These are phyloP conservation scores for Pseudocercospora vitis DNA, from an alignment of 2,329 filamentous ascomycete species.

Conservation along the genomic window DNA sequence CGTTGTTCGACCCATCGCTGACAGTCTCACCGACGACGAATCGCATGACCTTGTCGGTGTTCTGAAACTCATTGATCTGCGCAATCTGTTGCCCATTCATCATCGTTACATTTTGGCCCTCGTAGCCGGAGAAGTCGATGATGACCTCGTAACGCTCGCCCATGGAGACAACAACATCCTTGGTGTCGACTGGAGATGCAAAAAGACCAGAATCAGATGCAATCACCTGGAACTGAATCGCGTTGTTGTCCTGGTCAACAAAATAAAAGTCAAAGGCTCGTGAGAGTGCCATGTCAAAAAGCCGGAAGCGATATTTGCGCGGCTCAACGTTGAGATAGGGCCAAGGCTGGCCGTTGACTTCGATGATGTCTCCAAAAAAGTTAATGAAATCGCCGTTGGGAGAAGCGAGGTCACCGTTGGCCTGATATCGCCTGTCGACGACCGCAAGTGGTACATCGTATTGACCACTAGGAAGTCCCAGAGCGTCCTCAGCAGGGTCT, in stretches of 20 bases:
- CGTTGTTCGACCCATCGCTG: slow-evolving; percentile 42
- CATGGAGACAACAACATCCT: slow-evolving; percentile 52
- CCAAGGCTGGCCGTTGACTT: slow-evolving; percentile 62
- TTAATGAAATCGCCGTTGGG: slow-evolving; percentile 48
- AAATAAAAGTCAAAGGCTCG: slow-evolving; percentile 53
- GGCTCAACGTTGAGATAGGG: slow-evolving; percentile 60
- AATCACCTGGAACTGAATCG: slow-evolving; percentile 54
- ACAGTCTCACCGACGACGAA: slow-evolving; percentile 51
- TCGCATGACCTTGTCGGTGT: slow-evolving; percentile 55
- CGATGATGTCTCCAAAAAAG: slow-evolving; percentile 59
- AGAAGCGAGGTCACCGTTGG: slow-evolving; percentile 50
- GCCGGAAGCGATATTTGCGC: slow-evolving; percentile 59
- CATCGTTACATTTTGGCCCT: slow-evolving; percentile 47
- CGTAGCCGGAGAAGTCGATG: slow-evolving; percentile 54
- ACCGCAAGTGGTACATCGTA: slow-evolving; percentile 58
- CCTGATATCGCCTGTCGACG: slow-evolving; percentile 53
- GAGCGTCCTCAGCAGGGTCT: slow-evolving; percentile 51
- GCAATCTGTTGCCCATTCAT: slow-evolving; percentile 30
- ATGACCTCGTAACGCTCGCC: slow-evolving; percentile 61
- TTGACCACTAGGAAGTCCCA: slow-evolving; percentile 53
- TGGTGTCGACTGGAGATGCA: slow-evolving; percentile 45
- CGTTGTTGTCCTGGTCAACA: slow-evolving; percentile 38
- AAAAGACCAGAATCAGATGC: slow-evolving; percentile 57
- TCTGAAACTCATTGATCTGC: slow-evolving; percentile 51
- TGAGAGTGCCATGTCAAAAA: slow-evolving; percentile 54